Percentiles rank a stretch among this genome's conserved stretches.
phyloP scores from a whole-genome alignment of 495 filamentous ascomycete genomes.

The Hypoxylon subgilvum region DNA sequence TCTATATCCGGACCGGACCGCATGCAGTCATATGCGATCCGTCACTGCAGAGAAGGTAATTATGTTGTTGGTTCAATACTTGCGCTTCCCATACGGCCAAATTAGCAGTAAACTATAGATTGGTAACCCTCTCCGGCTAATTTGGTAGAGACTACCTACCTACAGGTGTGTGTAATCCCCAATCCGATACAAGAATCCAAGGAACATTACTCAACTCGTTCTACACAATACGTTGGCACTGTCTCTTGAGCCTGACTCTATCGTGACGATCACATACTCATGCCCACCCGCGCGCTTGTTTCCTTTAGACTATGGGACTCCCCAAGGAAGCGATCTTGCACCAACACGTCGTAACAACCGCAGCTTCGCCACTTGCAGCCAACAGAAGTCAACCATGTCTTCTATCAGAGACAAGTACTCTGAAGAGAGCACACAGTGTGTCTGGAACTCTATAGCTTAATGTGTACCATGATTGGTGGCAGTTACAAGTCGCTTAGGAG shows the following conservation, averaged over 20 bases:
- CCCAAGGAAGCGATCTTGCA: slow-evolving; percentile 23
- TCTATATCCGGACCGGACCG: slow-evolving; percentile 30
- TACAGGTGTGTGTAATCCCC: too few relatives aligned
- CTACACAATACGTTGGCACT: slow-evolving; percentile 4
- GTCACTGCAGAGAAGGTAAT: slow-evolving; percentile 1
- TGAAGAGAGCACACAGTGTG: slow-evolving; percentile 15
- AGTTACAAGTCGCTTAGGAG: too few relatives aligned
- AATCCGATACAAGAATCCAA: too few relatives aligned
- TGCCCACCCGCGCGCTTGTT: slow-evolving; percentile 32
- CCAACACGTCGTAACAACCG: slow-evolving; percentile 27
- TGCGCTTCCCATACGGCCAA: too few relatives aligned
- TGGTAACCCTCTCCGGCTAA: too few relatives aligned
- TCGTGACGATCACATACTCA: slow-evolving; percentile 4
- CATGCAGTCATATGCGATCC: not conserved
- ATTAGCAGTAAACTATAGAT: too few relatives aligned
- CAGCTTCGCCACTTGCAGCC: slow-evolving; percentile 8
- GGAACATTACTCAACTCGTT: not conserved
- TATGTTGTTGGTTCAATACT: too few relatives aligned
- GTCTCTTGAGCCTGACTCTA: slow-evolving; percentile 2
- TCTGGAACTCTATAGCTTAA: not conserved
- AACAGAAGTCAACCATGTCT: slow-evolving; percentile 1
- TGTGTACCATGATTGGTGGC: not conserved
- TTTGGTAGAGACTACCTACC: too few relatives aligned
- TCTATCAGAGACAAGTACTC: not conserved
- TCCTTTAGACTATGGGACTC: slow-evolving; percentile 7